phyloP scores from a whole-genome alignment of 139 green algal species.

The Chlorella sp. region DNA sequence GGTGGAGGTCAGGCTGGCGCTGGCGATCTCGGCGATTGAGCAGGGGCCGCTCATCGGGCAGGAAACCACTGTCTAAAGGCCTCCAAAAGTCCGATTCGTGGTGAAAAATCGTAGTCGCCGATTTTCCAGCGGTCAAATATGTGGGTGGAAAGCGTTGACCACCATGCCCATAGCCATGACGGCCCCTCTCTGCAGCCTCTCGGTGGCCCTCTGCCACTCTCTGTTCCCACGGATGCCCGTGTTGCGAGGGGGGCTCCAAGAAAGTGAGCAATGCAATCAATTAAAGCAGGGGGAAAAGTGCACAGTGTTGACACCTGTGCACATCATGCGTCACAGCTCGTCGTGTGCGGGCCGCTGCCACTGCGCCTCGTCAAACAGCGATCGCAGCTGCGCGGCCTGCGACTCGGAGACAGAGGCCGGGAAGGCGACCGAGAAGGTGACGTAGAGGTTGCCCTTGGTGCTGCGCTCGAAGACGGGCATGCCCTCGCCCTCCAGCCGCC shows the following conservation, averaged over 20 bases:
- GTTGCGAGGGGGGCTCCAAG: background rate
- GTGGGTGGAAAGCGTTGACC: no score
- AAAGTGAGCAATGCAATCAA: background rate
- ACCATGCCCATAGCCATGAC: no score
- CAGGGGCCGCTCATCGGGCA: no score
- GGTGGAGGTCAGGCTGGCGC: constrained; percentile 76
- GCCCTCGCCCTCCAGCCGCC: constrained; percentile 67
- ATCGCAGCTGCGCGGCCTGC: constrained; percentile 65
- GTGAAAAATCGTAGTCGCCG: no score
- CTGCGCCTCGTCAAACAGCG: constrained; percentile 45
- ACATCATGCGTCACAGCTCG: constrained; percentile 33
- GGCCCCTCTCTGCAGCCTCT: no score
- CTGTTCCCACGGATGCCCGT: no score
- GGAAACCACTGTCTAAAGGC: no score
- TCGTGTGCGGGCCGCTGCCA: constrained; percentile 34
- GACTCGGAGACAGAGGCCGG: constrained; percentile 69
- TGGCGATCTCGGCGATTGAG: constrained; percentile 16
- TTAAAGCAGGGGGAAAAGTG: background rate
- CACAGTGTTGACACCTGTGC: background rate
- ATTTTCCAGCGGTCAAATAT: no score
- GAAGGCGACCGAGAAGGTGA: constrained; percentile 86
- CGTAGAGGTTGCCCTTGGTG: constrained; percentile 74
- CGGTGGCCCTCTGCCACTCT: no score
- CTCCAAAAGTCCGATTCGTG: no score
- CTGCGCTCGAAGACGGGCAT: constrained; percentile 73